Evolutionary conservation across 2,329 filamentous ascomycete genomes (phyloP).

Genomic region (Exophiala xenobiotica): DNA sequence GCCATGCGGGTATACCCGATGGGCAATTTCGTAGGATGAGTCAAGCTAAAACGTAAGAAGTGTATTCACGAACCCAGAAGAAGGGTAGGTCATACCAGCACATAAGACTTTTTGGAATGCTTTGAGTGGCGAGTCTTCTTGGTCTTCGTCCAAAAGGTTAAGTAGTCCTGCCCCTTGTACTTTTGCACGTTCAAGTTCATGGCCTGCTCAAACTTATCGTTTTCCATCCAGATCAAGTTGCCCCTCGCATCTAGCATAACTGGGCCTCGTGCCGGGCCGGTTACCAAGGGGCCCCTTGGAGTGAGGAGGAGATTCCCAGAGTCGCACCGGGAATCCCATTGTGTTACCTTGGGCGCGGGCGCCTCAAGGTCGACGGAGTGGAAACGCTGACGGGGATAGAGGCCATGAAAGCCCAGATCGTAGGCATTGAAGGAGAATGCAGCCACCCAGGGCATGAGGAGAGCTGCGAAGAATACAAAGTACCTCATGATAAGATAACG

Average conservation of each 20-base stretch:
- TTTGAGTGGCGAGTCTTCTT: conserved; percentile 47
- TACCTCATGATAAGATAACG: conserved; percentile 15
- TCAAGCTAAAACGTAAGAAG: conserved; percentile 48
- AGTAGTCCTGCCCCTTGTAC: conserved; percentile 45
- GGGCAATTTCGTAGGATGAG: conserved; percentile 26
- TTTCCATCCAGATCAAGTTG: conserved; percentile 41
- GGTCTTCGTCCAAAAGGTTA: conserved; percentile 53
- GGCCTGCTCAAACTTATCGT: conserved; percentile 37
- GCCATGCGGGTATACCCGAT: conserved; percentile 20
- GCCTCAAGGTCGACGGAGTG: conserved; percentile 22
- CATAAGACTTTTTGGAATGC: conserved; percentile 46
- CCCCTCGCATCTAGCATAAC: conserved; percentile 18
- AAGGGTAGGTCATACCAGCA: conserved; percentile 19
- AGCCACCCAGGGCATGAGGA: conserved; percentile 8
- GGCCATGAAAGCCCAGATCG: conserved; percentile 25
- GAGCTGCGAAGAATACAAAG: conserved; percentile 4
- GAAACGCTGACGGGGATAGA: conserved; percentile 24
- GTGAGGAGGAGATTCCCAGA: conserved; percentile 31
- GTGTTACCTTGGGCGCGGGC: conserved; percentile 32
- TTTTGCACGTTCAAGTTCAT: conserved; percentile 49
- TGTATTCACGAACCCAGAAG: conserved; percentile 49
- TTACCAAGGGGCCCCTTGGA: conserved; percentile 19
- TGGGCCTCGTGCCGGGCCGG: conserved; percentile 23
- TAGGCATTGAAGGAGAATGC: conserved; percentile 23
- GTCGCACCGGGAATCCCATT: conserved; percentile 38